Conservation (phyloP, 106 monocot species). For the Allium sativum region DNA sequence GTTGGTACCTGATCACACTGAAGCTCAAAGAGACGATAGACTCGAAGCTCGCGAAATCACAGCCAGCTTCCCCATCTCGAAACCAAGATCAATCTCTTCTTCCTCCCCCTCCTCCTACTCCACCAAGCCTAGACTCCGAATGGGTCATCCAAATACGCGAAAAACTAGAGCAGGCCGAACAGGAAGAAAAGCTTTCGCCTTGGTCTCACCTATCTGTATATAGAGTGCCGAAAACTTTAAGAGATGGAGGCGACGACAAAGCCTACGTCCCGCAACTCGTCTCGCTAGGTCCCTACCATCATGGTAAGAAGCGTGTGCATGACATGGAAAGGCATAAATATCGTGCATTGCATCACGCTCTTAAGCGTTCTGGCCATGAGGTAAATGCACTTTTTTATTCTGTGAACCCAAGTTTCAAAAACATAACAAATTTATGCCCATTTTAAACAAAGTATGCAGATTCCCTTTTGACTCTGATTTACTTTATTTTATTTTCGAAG, state of each 20-base stretch:
- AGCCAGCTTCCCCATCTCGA: constrained; percentile 24
- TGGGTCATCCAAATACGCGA: constrained; percentile 49
- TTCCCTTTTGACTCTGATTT: too few relatives aligned
- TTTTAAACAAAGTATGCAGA: too few relatives aligned
- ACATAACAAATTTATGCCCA: too few relatives aligned
- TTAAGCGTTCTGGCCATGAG: constrained; percentile 38
- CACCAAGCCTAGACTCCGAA: constrained; percentile 5
- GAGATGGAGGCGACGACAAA: constrained; percentile 29
- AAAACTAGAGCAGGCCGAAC: constrained; percentile 35
- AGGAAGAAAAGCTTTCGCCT: constrained; percentile 30
- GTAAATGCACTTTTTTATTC: constrained; percentile 3
- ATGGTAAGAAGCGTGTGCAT: constrained; percentile 34
- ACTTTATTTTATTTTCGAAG: too few relatives aligned
- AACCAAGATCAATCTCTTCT: constrained; percentile 6
- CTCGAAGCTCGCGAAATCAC: constrained; percentile 22
- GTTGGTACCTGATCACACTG: constrained; percentile 83
- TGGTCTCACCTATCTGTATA: constrained; percentile 59
- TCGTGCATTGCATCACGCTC: constrained; percentile 50
- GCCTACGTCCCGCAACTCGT: constrained; percentile 40
- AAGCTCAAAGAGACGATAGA: constrained; percentile 63
- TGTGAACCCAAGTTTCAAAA: too few relatives aligned
- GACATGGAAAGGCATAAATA: constrained; percentile 62
- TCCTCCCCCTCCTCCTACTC: background rate
- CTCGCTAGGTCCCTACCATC: constrained; percentile 60
- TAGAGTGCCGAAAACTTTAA: constrained; percentile 47